These are phyloP conservation scores for Fraxinus cuspidata DNA, from an alignment of 257 asterid species.

Conservation along the genomic window DNA sequence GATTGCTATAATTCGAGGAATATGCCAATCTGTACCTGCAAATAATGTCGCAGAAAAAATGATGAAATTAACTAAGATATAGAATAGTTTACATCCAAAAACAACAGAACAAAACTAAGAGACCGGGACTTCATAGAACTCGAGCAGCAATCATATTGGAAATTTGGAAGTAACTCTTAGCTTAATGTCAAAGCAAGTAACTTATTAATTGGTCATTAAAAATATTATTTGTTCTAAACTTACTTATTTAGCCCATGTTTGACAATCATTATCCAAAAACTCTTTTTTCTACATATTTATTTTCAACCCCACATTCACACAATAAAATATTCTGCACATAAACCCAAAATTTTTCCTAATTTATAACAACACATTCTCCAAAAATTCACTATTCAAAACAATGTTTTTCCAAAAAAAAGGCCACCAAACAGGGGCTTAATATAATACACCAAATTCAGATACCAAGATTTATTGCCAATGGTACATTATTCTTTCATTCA, in stretches of 20 bases:
- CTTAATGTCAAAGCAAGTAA: too few species aligned
- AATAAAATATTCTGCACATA: too few species aligned
- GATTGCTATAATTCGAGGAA: constrained; percentile 86
- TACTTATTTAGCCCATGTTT: too few species aligned
- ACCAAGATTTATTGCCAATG: constrained; percentile 15
- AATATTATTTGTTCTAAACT: not conserved
- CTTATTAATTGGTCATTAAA: not conserved
- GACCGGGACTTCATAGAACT: not conserved
- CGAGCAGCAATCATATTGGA: not conserved
- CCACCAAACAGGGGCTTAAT: too few species aligned
- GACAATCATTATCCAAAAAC: too few species aligned
- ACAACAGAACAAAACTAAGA: not conserved
- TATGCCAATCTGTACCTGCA: constrained; percentile 84
- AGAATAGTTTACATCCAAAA: not conserved
- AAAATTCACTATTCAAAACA: too few species aligned
- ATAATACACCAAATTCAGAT: not conserved
- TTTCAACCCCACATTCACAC: too few species aligned
- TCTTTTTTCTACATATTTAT: too few species aligned
- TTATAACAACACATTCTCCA: too few species aligned
- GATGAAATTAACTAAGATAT: not conserved
- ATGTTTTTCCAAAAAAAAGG: too few species aligned
- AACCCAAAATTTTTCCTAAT: too few species aligned
- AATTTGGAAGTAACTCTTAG: not conserved
- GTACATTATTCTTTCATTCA: not conserved
- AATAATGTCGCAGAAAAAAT: constrained; percentile 10